Base-by-base conservation (phyloP, 306 rosid genomes). In the Sicyos baderoa region DNA sequence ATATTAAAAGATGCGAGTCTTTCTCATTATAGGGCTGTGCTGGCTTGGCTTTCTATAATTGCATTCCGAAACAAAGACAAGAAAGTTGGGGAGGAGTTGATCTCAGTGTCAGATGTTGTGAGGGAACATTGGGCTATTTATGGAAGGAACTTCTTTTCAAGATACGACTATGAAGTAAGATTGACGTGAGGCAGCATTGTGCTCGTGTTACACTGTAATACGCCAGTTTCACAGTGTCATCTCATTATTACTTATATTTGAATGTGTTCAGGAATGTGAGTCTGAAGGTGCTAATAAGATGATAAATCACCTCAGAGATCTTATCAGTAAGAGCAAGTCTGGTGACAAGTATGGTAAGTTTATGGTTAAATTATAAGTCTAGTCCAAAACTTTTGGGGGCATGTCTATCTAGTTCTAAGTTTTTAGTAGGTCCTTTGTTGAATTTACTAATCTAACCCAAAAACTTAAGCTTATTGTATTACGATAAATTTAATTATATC, bases 1-100 rank as follows among this genome's bases (percentile, higher is more conserved):
- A 48, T 27, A 47, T 67, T 56, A 67, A 71, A 58, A 21, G 54
- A 72, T 57, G 44, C 3, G n/a, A 72, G 44, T 21, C 44, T 27
- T 44, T 40, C 16, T 42, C 56, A 74, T 78, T 56, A 61, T 79
- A 94, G 99, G 99, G 97, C 99, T 65, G 97, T 94, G 49, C 83
- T 90, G 81, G 97, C 97, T 73, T 94, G 99, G 97, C 95, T 94
- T 77, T 94, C 97, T 35, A 90, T 94, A 52, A 75, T 90, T 75
- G 97, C 97, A 59, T 76, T 84, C 77, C 83, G 77, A 70, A 94
- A 94, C 88, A 88, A 86, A 77, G 96, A 85, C 88, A 90, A 82
- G 82, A 90, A 87, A 74, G 58, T 79, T 1, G 96, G 92, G 71
- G 90, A 90, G 80, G 86, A 86, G 79, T 79, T 90, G 84, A 74